phyloP scores from a whole-genome alignment of 306 rosid species.

The Lithocarpus polystachyus region DNA sequence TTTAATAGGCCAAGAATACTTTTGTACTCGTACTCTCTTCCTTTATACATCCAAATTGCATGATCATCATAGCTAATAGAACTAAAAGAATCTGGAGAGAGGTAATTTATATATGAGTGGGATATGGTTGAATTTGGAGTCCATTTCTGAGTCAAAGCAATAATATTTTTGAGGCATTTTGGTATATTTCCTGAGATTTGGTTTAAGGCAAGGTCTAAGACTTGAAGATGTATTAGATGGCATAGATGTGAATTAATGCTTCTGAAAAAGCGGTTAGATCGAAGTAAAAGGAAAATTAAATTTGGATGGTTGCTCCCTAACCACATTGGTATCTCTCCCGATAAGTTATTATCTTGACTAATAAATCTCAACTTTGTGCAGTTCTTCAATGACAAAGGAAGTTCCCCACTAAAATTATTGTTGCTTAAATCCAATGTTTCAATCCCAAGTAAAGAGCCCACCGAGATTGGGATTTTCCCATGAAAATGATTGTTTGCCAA shows the following conservation, averaged over 20 bases:
- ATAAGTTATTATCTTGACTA: background rate
- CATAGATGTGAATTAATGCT: background rate
- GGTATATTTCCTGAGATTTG: background rate
- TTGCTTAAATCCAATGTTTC: too few species aligned
- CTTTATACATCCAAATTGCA: too few species aligned
- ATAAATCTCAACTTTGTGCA: background rate
- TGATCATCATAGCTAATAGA: background rate
- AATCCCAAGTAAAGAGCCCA: too few species aligned
- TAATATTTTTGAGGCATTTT: background rate
- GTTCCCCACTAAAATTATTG: too few species aligned
- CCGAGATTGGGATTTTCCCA: too few species aligned
- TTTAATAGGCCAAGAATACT: too few species aligned
- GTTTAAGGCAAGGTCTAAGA: slow-evolving; percentile 12
- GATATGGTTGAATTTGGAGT: background rate
- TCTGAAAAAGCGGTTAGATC: slow-evolving; percentile 3
- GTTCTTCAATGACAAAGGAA: background rate
- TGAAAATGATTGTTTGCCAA: too few species aligned
- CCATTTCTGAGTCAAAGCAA: background rate
- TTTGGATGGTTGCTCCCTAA: background rate
- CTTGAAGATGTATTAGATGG: background rate
- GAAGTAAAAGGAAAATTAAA: background rate
- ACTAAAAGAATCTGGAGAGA: too few species aligned
- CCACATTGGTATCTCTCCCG: background rate
- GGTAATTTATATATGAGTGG: background rate
- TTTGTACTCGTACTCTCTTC: too few species aligned